These are phyloP conservation scores for Lachancea fermentati DNA, from an alignment of 805 yeast species.

Conservation along the genomic window DNA sequence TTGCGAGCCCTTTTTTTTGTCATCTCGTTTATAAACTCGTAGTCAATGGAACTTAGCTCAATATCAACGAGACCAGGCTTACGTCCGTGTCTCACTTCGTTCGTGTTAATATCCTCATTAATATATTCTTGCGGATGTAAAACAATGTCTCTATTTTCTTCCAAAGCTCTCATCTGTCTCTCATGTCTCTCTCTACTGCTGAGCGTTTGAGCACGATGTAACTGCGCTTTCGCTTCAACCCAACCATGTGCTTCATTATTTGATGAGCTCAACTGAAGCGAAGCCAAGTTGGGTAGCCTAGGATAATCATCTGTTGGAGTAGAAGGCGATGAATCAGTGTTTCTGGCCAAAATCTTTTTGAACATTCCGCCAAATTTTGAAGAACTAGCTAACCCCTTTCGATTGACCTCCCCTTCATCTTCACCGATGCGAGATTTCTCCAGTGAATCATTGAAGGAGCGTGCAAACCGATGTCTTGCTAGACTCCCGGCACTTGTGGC, in stretches of 20 bases:
- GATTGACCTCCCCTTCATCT: conserved; percentile 7
- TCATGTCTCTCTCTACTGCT: conserved; percentile 61
- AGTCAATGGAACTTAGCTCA: conserved; percentile 29
- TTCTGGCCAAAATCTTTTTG: conserved; percentile 30
- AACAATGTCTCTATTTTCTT: conserved; percentile 55
- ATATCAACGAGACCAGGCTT: conserved; percentile 29
- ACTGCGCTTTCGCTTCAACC: conserved; percentile 52
- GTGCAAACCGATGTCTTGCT: conserved; percentile 62
- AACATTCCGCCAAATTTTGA: conserved; percentile 28
- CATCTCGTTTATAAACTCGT: conserved; percentile 40
- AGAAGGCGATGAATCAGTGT: conserved; percentile 16
- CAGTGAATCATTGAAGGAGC: conserved; percentile 29
- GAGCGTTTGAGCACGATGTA: conserved; percentile 68
- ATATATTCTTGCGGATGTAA: conserved; percentile 54
- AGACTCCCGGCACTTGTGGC: conserved; percentile 89
- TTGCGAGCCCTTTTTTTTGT: conserved; percentile 35
- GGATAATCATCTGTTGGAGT: conserved; percentile 22
- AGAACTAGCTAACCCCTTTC: conserved; percentile 17
- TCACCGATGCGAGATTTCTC: conserved; percentile 20
- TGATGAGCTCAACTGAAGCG: conserved; percentile 21
- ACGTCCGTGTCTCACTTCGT: conserved; percentile 37
- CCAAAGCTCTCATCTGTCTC: conserved; percentile 59
- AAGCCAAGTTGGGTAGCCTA: conserved; percentile 26
- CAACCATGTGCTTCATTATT: conserved; percentile 42
- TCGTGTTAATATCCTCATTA: conserved; percentile 41